Evolutionary conservation across 768 basidiomycete species (phyloP).

Genomic region (Tylopilus cervinicoccineus): DNA sequence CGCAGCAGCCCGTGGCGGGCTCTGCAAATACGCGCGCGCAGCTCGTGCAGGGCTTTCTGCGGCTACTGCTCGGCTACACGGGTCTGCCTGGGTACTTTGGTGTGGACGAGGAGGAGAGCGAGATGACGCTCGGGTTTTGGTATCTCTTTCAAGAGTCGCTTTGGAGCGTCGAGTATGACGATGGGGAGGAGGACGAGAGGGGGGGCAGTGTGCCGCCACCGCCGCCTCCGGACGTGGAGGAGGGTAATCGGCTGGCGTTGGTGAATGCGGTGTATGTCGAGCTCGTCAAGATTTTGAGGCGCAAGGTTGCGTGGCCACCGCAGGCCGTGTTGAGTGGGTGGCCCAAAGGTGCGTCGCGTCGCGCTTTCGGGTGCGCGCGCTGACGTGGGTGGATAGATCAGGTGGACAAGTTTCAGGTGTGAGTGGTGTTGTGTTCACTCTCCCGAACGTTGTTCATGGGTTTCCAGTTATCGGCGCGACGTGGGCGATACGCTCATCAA

Average conservation of each 20-base stretch:
- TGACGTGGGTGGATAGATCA: constrained; percentile 50
- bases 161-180: constrained; percentile 62
- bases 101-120: constrained; percentile 83
- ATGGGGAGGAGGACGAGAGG: constrained; percentile 31
- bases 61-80: constrained; percentile 68
- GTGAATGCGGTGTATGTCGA: constrained; percentile 79
- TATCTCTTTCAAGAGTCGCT: constrained; percentile 86
- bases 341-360: constrained; percentile 59
- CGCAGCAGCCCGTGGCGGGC: constrained; percentile 35
- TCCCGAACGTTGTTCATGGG: neutral
- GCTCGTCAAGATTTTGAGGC: constrained; percentile 63
- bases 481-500: constrained; percentile 87
- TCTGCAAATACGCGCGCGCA: constrained; percentile 40
- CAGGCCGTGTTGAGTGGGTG: constrained; percentile 44
- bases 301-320: constrained; percentile 73
- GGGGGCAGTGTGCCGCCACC: constrained; percentile 17
- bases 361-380: neutral
- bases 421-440: constrained; percentile 24
- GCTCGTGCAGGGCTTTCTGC: constrained; percentile 67
- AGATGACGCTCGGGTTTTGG: constrained; percentile 86
- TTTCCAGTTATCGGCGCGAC: constrained; percentile 70
- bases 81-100: constrained; percentile 75
- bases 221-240: constrained; percentile 19
- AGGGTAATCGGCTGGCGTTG: constrained; percentile 43
- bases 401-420: constrained; percentile 76